Percentiles rank a stretch among this genome's conserved stretches.
Conservation (phyloP, 495 filamentous ascomycete genomes). For the Lophiostoma macrostomum region DNA sequence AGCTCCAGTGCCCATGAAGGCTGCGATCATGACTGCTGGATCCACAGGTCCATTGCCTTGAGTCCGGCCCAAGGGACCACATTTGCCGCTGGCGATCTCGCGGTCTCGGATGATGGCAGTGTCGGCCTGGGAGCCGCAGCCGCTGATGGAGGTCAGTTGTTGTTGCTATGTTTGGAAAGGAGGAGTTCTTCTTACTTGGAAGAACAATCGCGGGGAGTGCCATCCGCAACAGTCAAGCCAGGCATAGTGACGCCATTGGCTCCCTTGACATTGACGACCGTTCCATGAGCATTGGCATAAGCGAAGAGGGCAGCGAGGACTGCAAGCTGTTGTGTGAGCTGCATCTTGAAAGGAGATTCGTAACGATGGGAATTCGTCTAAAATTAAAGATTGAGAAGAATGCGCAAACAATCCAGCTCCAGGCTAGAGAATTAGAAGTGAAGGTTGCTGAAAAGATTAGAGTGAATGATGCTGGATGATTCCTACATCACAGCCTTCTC, state of each 20-base stretch:
- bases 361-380: background rate
- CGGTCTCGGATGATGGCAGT: conserved; percentile 53
- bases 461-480: conserved; percentile 1
- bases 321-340: conserved; percentile 6
- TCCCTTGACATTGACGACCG: conserved; percentile 27
- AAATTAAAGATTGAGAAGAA: background rate
- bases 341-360: background rate
- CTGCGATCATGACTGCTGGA: conserved; percentile 38
- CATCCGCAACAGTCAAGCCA: conserved; percentile 27
- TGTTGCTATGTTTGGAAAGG: background rate
- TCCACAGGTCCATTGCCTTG: conserved; percentile 55
- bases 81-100: conserved; percentile 41
- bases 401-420: background rate
- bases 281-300: conserved; percentile 25
- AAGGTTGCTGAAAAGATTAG: background rate
- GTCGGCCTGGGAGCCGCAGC: conserved; percentile 49
- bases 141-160: conserved; percentile 48
- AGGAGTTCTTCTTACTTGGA: conserved; percentile 10
- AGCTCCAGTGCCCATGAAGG: conserved; percentile 37
- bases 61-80: conserved; percentile 56
- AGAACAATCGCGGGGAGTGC: conserved; percentile 28
- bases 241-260: conserved; percentile 36
- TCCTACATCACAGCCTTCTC: background rate
- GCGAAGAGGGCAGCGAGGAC: conserved; percentile 3
- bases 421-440: background rate